Evolutionary conservation across 1,284 basidiomycete genomes (phyloP).

Genomic region (Sphaerobolus stellatus): DNA sequence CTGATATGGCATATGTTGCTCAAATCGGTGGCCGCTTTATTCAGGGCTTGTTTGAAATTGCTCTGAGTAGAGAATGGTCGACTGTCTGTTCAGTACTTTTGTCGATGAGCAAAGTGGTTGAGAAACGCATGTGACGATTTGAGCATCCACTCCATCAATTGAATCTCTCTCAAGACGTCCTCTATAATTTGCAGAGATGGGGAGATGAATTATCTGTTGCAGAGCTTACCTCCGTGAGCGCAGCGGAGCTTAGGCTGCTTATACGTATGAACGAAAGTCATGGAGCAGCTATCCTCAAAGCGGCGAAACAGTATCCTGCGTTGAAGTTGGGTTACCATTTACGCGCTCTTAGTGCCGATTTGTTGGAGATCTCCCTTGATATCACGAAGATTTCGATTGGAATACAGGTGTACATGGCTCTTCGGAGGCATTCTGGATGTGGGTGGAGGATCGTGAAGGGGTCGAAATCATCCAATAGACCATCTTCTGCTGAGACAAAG

Average conservation of each 20-base stretch:
- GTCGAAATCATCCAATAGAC: conserved; percentile 82
- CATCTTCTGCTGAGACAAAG: conserved; percentile 70
- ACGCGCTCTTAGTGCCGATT: conserved; percentile 80
- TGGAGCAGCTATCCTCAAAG: conserved; percentile 75
- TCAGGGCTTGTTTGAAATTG: conserved; percentile 92
- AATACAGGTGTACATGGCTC: conserved; percentile 72
- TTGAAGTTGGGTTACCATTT: conserved; percentile 69
- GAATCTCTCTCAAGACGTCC: conserved; percentile 72
- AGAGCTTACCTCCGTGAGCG: conserved; percentile 75
- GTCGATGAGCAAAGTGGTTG: conserved; percentile 91
- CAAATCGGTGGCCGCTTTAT: conserved; percentile 95
- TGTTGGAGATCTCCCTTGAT: conserved; percentile 75
- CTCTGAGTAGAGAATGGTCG: conserved; percentile 90
- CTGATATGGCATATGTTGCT: conserved; percentile 90
- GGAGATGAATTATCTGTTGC: conserved; percentile 81
- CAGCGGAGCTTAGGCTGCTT: conserved; percentile 77
- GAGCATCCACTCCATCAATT: conserved; percentile 90
- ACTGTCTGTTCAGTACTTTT: conserved; percentile 79
- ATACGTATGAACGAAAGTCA: conserved; percentile 88
- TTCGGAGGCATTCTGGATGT: conserved; percentile 91
- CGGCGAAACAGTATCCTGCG: conserved; percentile 86
- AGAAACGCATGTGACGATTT: conserved; percentile 94
- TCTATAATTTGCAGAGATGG: conserved; percentile 80
- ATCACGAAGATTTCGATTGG: conserved; percentile 85
- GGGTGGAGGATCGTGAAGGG: conserved; percentile 88